A percentile compares a stretch with the other conserved stretches of the same genome.
Conservation (phyloP, 2,329 filamentous ascomycete species). For the Beauveria australis region DNA sequence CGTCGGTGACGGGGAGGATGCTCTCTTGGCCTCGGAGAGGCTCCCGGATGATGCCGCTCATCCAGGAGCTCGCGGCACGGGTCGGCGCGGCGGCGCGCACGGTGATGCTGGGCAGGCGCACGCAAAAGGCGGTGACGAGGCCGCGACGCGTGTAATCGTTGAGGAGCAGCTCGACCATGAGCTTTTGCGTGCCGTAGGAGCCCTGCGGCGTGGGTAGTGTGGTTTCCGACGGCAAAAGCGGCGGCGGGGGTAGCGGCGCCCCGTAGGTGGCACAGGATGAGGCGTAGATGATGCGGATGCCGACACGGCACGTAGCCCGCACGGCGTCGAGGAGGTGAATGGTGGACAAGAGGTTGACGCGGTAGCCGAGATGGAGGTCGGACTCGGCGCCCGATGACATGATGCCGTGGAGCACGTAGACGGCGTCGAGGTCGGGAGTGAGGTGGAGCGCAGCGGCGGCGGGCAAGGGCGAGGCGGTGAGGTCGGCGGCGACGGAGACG, state of each 20-base stretch:
- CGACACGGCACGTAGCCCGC: conserved; percentile 29
- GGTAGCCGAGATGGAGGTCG: conserved; percentile 44
- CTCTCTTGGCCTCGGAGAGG: conserved; percentile 38
- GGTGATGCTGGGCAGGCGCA: conserved; percentile 51
- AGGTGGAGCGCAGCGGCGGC: not conserved
- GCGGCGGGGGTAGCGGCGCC: conserved; percentile 32
- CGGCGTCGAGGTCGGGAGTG: conserved; percentile 30
- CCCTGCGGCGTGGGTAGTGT: conserved; percentile 44
- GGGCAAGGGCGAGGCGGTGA: conserved; percentile 1
- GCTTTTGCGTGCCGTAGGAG: conserved; percentile 52
- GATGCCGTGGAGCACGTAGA: conserved; percentile 54
- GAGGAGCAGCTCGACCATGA: conserved; percentile 41
- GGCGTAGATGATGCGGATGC: conserved; percentile 48
- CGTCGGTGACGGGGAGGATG: conserved; percentile 36
- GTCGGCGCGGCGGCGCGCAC: conserved; percentile 50
- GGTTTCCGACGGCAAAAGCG: conserved; percentile 30
- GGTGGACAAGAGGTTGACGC: conserved; percentile 50
- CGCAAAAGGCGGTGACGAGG: conserved; percentile 45
- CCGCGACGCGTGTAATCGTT: conserved; percentile 33
- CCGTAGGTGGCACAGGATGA: conserved; percentile 53
- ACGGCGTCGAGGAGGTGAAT: conserved; percentile 43
- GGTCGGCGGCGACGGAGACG: conserved; percentile 12
- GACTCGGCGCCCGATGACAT: conserved; percentile 55
- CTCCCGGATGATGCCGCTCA: conserved; percentile 52
- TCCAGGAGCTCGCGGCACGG: conserved; percentile 49